Base-by-base conservation (phyloP, 148 eudicot species). In the Persicaria tinctoria region DNA sequence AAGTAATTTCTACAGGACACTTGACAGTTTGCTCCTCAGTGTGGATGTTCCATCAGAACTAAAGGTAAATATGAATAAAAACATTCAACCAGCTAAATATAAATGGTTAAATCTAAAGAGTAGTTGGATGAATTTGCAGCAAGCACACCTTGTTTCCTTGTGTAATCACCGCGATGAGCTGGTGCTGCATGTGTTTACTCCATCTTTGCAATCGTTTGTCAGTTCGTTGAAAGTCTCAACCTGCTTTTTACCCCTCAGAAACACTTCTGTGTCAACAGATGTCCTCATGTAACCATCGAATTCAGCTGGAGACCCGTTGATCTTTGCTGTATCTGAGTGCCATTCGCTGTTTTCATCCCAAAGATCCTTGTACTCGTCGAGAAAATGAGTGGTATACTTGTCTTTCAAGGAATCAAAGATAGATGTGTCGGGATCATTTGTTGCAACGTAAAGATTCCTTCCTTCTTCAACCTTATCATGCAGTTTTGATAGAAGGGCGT, bases 271-370 rank as follows among this genome's bases (percentile, higher is more conserved):
- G 71, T 96, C 99, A 73, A 96, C 94, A 5, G 89, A 90, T 54
- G 82, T 83, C 83, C 88, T 92, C 97, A 92, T 96, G 79, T 92
- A 96, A 10, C 99, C 97, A 85, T 96, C 99, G 27, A 96, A 96
- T 78, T 90, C 97, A 32, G 92, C 97, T 10, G 93, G 82, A 50
- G 83, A 78, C 11, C 97, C 97, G 11, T 85, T 92, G 56, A 96
- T 91, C 83, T 89, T 96, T 8, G 79, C 75, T 2, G 87, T 90
- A 20, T 96, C 97, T 3, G 83, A 54, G 73, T 89, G 82, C 99
- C 99, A 96, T 74, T 89, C 97, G 8, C 94, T 96, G 23, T 79
- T 86, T 70, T 85, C 92, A 73, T 83, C 93, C 99, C 99, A 96
- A 47, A 96, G 83, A 75, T 89, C 94, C 73, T 82, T 89, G 71